These are phyloP conservation scores for Hortiboletus campestris DNA, from an alignment of 768 basidiomycete genomes.

Conservation along the genomic window DNA sequence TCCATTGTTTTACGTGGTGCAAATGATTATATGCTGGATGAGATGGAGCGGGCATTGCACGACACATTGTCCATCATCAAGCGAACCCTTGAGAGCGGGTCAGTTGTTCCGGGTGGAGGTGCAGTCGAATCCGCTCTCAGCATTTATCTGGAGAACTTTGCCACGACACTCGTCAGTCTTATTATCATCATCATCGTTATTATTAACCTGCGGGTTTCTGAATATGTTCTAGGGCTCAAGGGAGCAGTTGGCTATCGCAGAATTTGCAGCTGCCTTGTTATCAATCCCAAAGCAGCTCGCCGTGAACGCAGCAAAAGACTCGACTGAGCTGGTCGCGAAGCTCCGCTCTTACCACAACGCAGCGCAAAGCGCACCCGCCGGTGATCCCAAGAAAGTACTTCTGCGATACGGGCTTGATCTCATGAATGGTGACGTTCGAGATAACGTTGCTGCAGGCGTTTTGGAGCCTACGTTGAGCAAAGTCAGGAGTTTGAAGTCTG, in stretches of 20 bases:
- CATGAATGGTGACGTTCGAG: conserved; percentile 90
- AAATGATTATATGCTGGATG: conserved; percentile 98
- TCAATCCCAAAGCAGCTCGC: conserved; percentile 96
- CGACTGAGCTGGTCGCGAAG: conserved; percentile 95
- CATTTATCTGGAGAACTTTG: conserved; percentile 98
- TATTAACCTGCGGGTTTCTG: not conserved
- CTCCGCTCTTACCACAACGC: conserved; percentile 95
- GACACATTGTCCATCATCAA: conserved; percentile 95
- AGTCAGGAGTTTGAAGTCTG: conserved; percentile 94
- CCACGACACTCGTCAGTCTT: conserved; percentile 83
- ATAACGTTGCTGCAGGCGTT: conserved; percentile 91
- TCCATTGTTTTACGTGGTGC: conserved; percentile 95
- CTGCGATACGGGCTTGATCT: conserved; percentile 94
- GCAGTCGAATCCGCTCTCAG: conserved; percentile 96
- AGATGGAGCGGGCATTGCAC: conserved; percentile 97
- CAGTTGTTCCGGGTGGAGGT: conserved; percentile 95
- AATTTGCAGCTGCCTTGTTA: conserved; percentile 90
- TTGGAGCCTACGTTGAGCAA: conserved; percentile 97
- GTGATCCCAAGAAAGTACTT: conserved; percentile 88
- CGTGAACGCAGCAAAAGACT: conserved; percentile 98
- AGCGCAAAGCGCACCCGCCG: conserved; percentile 86
- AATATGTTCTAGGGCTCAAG: conserved; percentile 74
- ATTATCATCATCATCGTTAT: not conserved
- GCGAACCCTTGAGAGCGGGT: conserved; percentile 92
- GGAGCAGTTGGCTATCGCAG: conserved; percentile 98